phyloP scores from a whole-genome alignment of 2,329 filamentous ascomycete genomes.

The Nannizziopsis arthrosporioides region DNA sequence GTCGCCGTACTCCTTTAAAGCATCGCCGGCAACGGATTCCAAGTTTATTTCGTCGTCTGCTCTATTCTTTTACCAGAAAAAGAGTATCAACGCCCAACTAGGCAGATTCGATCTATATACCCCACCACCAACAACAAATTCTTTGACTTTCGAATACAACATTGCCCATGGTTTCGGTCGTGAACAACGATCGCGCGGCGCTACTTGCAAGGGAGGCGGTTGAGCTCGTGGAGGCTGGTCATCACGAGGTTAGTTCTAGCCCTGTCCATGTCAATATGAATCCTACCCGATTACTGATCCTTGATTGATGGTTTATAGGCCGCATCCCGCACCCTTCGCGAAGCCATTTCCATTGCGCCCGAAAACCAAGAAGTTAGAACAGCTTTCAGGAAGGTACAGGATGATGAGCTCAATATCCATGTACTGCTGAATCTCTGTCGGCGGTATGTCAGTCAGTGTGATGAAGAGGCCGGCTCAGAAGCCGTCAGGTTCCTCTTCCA shows the following conservation, averaged over 20 bases:
- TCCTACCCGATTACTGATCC: conserved; percentile 6
- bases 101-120: not conserved
- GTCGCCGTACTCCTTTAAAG: no score
- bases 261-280: conserved; percentile 1
- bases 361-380: conserved; percentile 36
- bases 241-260: conserved; percentile 30
- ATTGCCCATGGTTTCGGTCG: conserved; percentile 32
- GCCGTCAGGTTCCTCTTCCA: conserved; percentile 33
- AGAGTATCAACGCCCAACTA: not conserved
- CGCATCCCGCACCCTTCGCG: conserved; percentile 38
- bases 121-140: not conserved
- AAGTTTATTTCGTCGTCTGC: no score
- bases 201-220: conserved; percentile 38
- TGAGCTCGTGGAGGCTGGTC: conserved; percentile 35
- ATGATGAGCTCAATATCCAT: conserved; percentile 33
- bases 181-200: conserved; percentile 36
- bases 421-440: conserved; percentile 36
- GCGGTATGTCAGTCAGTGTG: conserved; percentile 31
- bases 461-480: conserved; percentile 36
- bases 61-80: not conserved
- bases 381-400: conserved; percentile 35
- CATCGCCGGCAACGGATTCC: no score
- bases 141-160: not conserved
- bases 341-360: conserved; percentile 38
- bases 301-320: conserved; percentile 23